Percentiles rank a stretch among this genome's conserved stretches.
phyloP scores from a whole-genome alignment of 2,329 filamentous ascomycete species.

The Aspergillus sp. region DNA sequence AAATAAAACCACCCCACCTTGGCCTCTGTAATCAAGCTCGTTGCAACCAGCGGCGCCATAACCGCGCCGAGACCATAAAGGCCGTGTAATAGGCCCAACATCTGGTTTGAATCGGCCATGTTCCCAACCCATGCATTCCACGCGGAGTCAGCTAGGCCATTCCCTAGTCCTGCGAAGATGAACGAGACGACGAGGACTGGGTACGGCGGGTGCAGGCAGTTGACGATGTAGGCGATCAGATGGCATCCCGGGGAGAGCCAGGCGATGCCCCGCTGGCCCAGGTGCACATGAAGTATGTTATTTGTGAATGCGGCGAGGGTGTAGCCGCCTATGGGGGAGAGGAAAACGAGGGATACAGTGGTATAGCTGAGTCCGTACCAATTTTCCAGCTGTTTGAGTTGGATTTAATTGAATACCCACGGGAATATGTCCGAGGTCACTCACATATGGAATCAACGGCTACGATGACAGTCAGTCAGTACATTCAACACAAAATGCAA shows the following conservation, averaged over 20 bases:
- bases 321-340: conserved; percentile 50
- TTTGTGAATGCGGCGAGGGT: conserved; percentile 48
- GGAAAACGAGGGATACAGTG: conserved; percentile 51
- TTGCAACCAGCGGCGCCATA: conserved; percentile 68
- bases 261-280: conserved; percentile 71
- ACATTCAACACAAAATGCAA: not conserved
- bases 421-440: conserved; percentile 16
- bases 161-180: conserved; percentile 43
- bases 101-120: conserved; percentile 71
- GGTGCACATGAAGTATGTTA: conserved; percentile 41
- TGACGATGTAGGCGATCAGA: conserved; percentile 38
- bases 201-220: conserved; percentile 42
- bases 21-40: conserved; percentile 67
- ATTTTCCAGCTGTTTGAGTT: conserved; percentile 37
- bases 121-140: conserved; percentile 67
- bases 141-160: conserved; percentile 51
- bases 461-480: conserved; percentile 1
- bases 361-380: conserved; percentile 50
- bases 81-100: conserved; percentile 71
- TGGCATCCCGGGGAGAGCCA: conserved; percentile 58
- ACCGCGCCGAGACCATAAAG: conserved; percentile 73
- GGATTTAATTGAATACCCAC: too few relatives aligned
- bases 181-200: conserved; percentile 43
- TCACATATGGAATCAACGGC: conserved; percentile 54
- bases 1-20: conserved; percentile 68